Base-by-base conservation (phyloP, 1,284 basidiomycete genomes). In the Ustilago trichophora region DNA sequence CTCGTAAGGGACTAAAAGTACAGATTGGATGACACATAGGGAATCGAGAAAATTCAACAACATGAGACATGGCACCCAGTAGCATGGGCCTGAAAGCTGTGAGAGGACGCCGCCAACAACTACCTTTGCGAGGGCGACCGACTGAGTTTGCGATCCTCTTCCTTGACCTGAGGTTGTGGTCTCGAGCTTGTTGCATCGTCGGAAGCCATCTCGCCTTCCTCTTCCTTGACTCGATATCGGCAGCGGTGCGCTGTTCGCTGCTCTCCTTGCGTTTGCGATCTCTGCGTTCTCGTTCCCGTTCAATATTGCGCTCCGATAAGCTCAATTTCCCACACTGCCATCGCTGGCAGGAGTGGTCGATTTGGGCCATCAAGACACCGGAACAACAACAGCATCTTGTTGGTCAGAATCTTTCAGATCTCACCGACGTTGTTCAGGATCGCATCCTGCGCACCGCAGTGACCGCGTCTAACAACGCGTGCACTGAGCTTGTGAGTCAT, bases 261-360 rank as follows among this genome's bases (percentile, higher is more conserved):
- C 51, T 56, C 44, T 73, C 66, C 32, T 59, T 62, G 26, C 68
- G 64, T 31, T 71, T 64, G 4, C 64, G 46, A 47, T 74, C 64
- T 21, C 72, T 49, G 10, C 63, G 59, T 58, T 68, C 53, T 32
- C 62, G 33, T 21, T 64, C 64, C 12, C 62, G 34, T 25, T 68
- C 67, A 36, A 67, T 56, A 18, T 71, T 68, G 15, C 57, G 53
- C 33, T 71, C 68, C 10, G n/a, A n/a, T n/a, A n/a, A n/a, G n/a
- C n/a, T n/a, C n/a, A n/a, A n/a, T n/a, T n/a, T n/a, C n/a, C n/a
- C n/a, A n/a, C n/a, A n/a, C n/a, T n/a, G n/a, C n/a, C n/a, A n/a
- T n/a, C n/a, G n/a, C n/a, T n/a, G n/a, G n/a, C n/a, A n/a, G n/a
- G n/a, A n/a, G n/a, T n/a, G n/a, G n/a, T n/a, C n/a, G n/a, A n/a